phyloP scores from a whole-genome alignment of 2,329 filamentous ascomycete species.

The Epichloe uncinata region DNA sequence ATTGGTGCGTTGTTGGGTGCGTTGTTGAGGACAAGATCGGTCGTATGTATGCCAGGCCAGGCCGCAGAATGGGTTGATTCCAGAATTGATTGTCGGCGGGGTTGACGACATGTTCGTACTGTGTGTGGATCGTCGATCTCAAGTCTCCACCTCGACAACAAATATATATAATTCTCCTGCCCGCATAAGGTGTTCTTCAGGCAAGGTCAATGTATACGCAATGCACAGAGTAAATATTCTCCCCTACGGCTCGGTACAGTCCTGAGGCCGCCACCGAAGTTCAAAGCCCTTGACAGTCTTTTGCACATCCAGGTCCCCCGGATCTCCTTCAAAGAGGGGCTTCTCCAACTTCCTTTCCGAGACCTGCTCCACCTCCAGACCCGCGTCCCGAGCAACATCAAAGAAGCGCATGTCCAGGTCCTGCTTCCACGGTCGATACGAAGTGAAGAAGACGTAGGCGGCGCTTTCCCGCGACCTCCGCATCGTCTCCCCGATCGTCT shows the following conservation, averaged over 20 bases:
- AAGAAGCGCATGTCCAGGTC: slow-evolving; percentile 82
- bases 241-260: not conserved
- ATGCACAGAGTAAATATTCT: not conserved
- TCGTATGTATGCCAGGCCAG: too few relatives aligned
- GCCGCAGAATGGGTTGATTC: too few relatives aligned
- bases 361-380: slow-evolving; percentile 67
- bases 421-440: slow-evolving; percentile 81
- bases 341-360: slow-evolving; percentile 71
- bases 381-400: slow-evolving; percentile 54
- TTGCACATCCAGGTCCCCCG: slow-evolving; percentile 62
- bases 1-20: not conserved
- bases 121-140: not conserved
- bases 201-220: not conserved
- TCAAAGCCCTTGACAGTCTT: slow-evolving; percentile 74
- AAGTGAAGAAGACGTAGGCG: slow-evolving; percentile 86
- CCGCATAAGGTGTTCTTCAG: too few relatives aligned
- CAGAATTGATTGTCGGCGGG: too few relatives aligned
- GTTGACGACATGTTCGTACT: too few relatives aligned
- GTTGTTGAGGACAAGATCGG: not conserved
- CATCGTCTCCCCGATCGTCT: slow-evolving; percentile 56
- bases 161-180: not conserved
- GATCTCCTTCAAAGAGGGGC: slow-evolving; percentile 81
- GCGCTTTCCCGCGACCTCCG: slow-evolving; percentile 38
- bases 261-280: slow-evolving; percentile 42
- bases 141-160: not conserved